A percentile compares a stretch with the other conserved stretches of the same genome.
phyloP scores from a whole-genome alignment of 2,329 filamentous ascomycete species.

The Neonectria magnoliae region DNA sequence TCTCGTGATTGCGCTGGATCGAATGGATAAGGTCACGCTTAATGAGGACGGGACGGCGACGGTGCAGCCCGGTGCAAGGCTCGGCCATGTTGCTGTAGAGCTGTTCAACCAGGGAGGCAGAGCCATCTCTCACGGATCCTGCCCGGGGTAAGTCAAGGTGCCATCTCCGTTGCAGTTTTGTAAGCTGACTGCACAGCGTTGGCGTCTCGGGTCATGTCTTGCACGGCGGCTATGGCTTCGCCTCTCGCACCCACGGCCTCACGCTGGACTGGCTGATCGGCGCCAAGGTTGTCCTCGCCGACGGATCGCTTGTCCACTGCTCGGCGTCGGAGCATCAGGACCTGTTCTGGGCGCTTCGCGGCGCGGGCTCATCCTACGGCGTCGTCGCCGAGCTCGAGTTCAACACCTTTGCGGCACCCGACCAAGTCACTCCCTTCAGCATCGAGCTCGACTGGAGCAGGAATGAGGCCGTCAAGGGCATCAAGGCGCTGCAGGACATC shows the following conservation, averaged over 20 bases:
- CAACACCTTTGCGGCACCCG: constrained; percentile 38
- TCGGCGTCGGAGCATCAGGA: constrained; percentile 38
- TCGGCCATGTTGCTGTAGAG: constrained; percentile 58
- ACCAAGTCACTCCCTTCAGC: constrained; percentile 32
- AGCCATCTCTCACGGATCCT: constrained; percentile 62
- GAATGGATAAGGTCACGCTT: constrained; percentile 48
- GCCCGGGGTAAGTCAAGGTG: constrained; percentile 55
- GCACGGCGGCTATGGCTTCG: constrained; percentile 45
- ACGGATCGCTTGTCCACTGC: constrained; percentile 37
- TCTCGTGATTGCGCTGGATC: constrained; percentile 53
- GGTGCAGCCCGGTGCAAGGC: constrained; percentile 57
- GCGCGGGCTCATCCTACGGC: constrained; percentile 46
- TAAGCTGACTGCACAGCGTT: constrained; percentile 35
- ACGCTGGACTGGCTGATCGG: constrained; percentile 44
- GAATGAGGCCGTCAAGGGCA: constrained; percentile 28
- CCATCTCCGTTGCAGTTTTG: too few species aligned
- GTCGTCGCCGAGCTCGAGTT: constrained; percentile 45
- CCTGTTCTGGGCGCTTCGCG: constrained; percentile 45
- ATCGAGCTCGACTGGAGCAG: constrained; percentile 36
- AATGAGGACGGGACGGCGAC: constrained; percentile 30
- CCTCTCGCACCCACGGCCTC: constrained; percentile 43
- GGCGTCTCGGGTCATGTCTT: constrained; percentile 43
- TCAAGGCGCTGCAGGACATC: constrained; percentile 42
- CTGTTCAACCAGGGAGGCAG: constrained; percentile 51
- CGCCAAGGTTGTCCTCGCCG: constrained; percentile 43